A percentile compares a stretch with the other conserved stretches of the same genome.
These are phyloP conservation scores for Leishmania guyanensis DNA, from an alignment of 208 protist species.

Conservation along the genomic window DNA sequence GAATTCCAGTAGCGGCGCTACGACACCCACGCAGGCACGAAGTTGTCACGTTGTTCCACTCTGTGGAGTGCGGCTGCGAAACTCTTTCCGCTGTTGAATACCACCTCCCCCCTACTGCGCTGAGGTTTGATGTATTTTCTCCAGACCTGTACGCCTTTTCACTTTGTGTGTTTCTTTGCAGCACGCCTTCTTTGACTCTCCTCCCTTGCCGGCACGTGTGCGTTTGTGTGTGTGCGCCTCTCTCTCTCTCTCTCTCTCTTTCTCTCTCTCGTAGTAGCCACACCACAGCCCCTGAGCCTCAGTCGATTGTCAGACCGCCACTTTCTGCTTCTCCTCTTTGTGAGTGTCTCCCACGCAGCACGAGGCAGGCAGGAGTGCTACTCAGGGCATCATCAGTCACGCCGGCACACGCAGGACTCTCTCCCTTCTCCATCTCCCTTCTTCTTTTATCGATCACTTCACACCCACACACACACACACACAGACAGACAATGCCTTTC, in stretches of 20 bases:
- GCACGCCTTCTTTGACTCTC: neutral
- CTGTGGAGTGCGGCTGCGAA: neutral
- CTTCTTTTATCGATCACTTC: neutral
- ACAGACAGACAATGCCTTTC: neutral
- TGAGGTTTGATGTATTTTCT: neutral
- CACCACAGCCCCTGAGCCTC: neutral
- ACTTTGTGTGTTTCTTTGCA: neutral
- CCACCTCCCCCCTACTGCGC: neutral
- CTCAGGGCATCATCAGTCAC: too few relatives aligned
- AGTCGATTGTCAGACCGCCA: neutral
- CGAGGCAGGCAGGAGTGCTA: neutral
- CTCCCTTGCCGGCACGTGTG: neutral
- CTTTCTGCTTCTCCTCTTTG: neutral
- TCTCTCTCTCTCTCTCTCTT: neutral
- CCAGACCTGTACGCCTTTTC: neutral
- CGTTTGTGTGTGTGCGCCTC: neutral
- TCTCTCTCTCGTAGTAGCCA: neutral
- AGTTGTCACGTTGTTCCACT: neutral
- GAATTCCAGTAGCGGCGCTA: neutral
- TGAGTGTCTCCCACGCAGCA: neutral
- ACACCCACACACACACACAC: neutral
- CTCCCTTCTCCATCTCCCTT: neutral
- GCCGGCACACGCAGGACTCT: neutral
- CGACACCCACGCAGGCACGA: neutral
- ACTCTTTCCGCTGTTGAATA: neutral